A percentile compares a stretch with the other conserved stretches of the same genome.
Evolutionary conservation across 2,329 filamentous ascomycete species (phyloP).

Genomic region (Ambrosiella beaveri): DNA sequence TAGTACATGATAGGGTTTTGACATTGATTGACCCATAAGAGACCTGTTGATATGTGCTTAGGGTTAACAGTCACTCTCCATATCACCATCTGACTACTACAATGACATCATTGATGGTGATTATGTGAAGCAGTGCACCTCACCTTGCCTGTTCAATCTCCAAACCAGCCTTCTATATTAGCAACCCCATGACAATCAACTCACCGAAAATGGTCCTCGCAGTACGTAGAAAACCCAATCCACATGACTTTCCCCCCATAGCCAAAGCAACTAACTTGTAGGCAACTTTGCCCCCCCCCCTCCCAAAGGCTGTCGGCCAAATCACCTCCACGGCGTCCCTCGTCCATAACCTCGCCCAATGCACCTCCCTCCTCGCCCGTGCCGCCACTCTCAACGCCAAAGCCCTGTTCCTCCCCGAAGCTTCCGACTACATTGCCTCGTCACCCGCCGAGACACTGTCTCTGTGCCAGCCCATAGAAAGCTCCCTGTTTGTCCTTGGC

Average conservation of each 20-base stretch:
- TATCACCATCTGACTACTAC: not conserved
- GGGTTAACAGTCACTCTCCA: not conserved
- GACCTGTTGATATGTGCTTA: not conserved
- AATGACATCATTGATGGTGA: not conserved
- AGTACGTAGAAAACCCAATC: not conserved
- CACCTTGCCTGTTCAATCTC: too few species aligned
- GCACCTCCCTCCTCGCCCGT: slow-evolving; percentile 2
- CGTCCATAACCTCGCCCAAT: slow-evolving; percentile 11
- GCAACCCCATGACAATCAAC: not conserved
- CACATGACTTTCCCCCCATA: not conserved
- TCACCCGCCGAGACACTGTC: slow-evolving; percentile 49
- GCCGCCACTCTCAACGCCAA: slow-evolving; percentile 11
- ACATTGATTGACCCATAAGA: not conserved
- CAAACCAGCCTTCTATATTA: not conserved
- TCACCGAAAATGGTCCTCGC: slow-evolving; percentile 2
- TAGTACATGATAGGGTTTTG: too few species aligned
- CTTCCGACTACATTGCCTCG: slow-evolving; percentile 69
- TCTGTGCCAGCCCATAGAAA: slow-evolving; percentile 48
- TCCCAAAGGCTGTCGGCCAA: slow-evolving; percentile 13
- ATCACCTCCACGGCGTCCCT: slow-evolving; percentile 12
- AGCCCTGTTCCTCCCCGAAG: slow-evolving; percentile 83
- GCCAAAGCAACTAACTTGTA: not conserved
- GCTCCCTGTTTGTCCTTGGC: slow-evolving; percentile 59
- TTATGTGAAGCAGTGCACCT: too few species aligned
- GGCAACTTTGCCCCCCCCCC: not conserved